Evolutionary conservation across 768 basidiomycete species (phyloP).

Genomic region (Aureoboletus auriporus): DNA sequence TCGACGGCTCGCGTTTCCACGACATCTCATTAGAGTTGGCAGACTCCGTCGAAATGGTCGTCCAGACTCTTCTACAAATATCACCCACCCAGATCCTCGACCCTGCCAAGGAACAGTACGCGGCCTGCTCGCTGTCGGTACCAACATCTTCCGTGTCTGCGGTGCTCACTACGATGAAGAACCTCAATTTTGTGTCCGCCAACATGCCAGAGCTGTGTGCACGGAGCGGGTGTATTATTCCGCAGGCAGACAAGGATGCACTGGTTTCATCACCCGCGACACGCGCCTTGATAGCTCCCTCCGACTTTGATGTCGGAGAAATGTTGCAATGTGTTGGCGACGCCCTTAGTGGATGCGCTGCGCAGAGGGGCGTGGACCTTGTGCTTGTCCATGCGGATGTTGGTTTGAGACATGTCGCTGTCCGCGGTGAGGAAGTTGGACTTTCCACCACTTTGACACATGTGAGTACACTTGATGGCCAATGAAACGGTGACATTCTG

Average conservation of each 20-base stretch:
- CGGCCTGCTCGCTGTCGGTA: constrained; percentile 81
- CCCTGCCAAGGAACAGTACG: constrained; percentile 90
- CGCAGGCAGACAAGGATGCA: constrained; percentile 15
- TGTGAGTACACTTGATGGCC: constrained; percentile 48
- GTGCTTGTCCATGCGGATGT: constrained; percentile 89
- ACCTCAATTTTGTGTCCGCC: constrained; percentile 90
- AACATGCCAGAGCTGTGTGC: constrained; percentile 52
- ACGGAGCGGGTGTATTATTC: constrained; percentile 11
- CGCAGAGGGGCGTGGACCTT: constrained; percentile 82
- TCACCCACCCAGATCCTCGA: constrained; percentile 89
- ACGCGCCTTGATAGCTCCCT: constrained; percentile 21
- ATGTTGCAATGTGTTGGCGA: constrained; percentile 87
- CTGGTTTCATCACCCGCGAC: constrained; percentile 16
- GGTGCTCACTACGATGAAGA: constrained; percentile 88
- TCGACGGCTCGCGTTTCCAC: constrained; percentile 39
- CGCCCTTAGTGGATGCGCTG: constrained; percentile 77
- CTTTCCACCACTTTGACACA: constrained; percentile 78
- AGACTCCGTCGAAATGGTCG: constrained; percentile 84
- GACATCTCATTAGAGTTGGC: constrained; percentile 85
- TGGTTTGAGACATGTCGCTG: constrained; percentile 81
- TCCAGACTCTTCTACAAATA: constrained; percentile 88
- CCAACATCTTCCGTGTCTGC: constrained; percentile 87
- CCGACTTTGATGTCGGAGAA: constrained; percentile 91
- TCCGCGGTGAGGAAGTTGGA: constrained; percentile 81
- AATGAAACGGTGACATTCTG: constrained; percentile 10